Evolutionary conservation across 768 basidiomycete genomes (phyloP).

Genomic region (Hemileccinum impolitum): DNA sequence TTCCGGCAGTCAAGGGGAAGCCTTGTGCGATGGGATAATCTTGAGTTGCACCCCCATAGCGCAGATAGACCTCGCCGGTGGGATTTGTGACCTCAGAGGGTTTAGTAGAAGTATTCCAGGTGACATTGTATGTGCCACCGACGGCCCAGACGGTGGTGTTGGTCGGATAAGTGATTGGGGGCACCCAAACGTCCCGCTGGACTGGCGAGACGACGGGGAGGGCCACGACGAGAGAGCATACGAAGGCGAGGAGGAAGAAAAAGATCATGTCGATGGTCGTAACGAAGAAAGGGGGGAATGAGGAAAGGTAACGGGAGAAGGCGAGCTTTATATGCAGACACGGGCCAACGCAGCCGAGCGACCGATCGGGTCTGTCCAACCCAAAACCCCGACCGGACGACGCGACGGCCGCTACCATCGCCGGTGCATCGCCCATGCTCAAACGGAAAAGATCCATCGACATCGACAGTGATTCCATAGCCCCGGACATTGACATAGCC

Average conservation of each 20-base stretch:
- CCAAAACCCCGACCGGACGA: too few species aligned
- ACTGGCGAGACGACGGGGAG: constrained; percentile 22
- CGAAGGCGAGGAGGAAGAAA: constrained; percentile 15
- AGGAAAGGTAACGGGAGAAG: neutral
- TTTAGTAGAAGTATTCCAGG: constrained; percentile 42
- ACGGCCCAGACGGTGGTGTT: constrained; percentile 38
- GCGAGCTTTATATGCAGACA: constrained; percentile 13
- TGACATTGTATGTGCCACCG: constrained; percentile 39
- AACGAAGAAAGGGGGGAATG: neutral
- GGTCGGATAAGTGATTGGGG: constrained; percentile 38
- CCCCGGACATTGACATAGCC: constrained; percentile 54
- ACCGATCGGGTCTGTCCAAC: neutral
- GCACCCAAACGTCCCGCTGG: constrained; percentile 48
- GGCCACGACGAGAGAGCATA: constrained; percentile 29
- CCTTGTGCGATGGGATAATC: constrained; percentile 35
- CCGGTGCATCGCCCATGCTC: constrained; percentile 29
- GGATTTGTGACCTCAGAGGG: constrained; percentile 49
- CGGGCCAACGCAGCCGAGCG: neutral
- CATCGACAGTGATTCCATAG: constrained; percentile 5
- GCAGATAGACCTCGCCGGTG: constrained; percentile 40
- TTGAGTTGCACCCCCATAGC: constrained; percentile 31
- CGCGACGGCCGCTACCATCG: neutral
- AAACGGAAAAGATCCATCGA: constrained; percentile 31
- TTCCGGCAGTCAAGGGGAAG: constrained; percentile 37
- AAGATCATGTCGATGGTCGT: constrained; percentile 25